Conservation (phyloP, 805 yeast species). For the Hagleromyces aurorensis region DNA sequence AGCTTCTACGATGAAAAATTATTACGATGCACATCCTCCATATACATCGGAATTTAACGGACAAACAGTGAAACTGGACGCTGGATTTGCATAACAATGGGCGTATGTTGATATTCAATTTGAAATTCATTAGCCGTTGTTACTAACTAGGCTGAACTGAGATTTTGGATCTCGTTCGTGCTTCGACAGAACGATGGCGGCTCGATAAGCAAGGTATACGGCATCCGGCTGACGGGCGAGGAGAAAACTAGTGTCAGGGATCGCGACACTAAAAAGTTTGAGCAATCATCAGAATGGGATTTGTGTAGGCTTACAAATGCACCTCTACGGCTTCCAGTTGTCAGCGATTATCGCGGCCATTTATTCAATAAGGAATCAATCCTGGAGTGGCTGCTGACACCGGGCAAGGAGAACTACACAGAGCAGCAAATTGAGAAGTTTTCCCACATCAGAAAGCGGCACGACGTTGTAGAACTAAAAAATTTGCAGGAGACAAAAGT, state of each 20-base stretch:
- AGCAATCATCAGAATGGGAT: constrained; percentile 32
- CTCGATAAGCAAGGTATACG: constrained; percentile 48
- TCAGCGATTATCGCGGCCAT: constrained; percentile 61
- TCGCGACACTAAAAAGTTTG: constrained; percentile 16
- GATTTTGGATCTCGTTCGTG: too few relatives aligned
- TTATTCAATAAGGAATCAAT: constrained; percentile 58
- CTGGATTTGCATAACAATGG: too few relatives aligned
- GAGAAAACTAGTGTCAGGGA: constrained; percentile 10
- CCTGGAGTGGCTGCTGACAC: constrained; percentile 44
- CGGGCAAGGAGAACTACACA: constrained; percentile 19
- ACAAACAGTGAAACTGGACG: too few relatives aligned
- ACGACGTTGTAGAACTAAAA: constrained; percentile 40
- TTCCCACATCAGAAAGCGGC: constrained; percentile 32
- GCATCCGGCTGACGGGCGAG: constrained; percentile 25
- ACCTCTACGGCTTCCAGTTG: constrained; percentile 44
- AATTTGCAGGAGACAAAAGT: constrained; percentile 19
- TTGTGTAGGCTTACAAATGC: constrained; percentile 41
- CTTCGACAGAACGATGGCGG: constrained; percentile 58
- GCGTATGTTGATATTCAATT: constrained; percentile 8
- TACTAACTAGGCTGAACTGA: too few relatives aligned
- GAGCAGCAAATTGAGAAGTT: constrained; percentile 22
- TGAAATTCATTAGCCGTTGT: too few relatives aligned
- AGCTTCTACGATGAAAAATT: background rate
- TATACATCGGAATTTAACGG: too few relatives aligned
- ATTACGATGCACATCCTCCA: constrained; percentile 1